phyloP scores from a whole-genome alignment of 202 grass and related monocot species.

The Zoysia matrella region DNA sequence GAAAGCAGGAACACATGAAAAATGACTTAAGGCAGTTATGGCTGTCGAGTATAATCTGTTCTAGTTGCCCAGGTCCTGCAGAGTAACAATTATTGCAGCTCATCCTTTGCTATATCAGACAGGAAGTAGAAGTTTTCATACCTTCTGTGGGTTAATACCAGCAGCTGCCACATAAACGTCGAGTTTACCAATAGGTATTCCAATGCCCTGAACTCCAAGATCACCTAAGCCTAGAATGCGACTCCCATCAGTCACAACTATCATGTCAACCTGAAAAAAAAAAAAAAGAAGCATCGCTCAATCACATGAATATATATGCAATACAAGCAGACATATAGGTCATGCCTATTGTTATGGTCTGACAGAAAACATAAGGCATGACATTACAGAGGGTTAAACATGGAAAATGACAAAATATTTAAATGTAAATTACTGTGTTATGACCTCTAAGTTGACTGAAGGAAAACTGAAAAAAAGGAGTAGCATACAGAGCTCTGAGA shows the following conservation, averaged over 20 bases:
- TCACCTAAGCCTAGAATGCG: slow-evolving; percentile 96
- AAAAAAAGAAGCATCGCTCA: slow-evolving; percentile 29
- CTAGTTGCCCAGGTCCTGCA: neutral
- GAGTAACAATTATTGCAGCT: neutral
- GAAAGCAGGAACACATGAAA: slow-evolving; percentile 11
- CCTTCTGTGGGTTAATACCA: slow-evolving; percentile 95
- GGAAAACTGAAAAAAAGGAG: neutral
- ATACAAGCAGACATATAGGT: slow-evolving; percentile 21
- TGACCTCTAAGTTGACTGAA: slow-evolving; percentile 9
- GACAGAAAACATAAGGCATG: neutral
- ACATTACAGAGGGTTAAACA: slow-evolving; percentile 4
- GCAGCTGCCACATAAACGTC: slow-evolving; percentile 98
- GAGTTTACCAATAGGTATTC: slow-evolving; percentile 99
- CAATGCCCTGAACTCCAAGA: slow-evolving; percentile 99
- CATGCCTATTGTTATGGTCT: slow-evolving; percentile 10
- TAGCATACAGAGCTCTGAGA: slow-evolving; percentile 1
- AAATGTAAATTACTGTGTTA: slow-evolving; percentile 2
- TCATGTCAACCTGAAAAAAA: slow-evolving; percentile 84
- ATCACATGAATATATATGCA: slow-evolving; percentile 26
- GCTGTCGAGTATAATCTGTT: slow-evolving; percentile 10
- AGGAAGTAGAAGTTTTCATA: slow-evolving; percentile 37
- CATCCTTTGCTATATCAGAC: neutral
- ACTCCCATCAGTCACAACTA: slow-evolving; percentile 95
- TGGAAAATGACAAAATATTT: neutral
- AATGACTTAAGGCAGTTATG: neutral